Evolutionary conservation across 371 early-diverging fungal species (phyloP), one percentile per base, ranked within the genome.

Genomic region (Mucor indicus): DNA sequence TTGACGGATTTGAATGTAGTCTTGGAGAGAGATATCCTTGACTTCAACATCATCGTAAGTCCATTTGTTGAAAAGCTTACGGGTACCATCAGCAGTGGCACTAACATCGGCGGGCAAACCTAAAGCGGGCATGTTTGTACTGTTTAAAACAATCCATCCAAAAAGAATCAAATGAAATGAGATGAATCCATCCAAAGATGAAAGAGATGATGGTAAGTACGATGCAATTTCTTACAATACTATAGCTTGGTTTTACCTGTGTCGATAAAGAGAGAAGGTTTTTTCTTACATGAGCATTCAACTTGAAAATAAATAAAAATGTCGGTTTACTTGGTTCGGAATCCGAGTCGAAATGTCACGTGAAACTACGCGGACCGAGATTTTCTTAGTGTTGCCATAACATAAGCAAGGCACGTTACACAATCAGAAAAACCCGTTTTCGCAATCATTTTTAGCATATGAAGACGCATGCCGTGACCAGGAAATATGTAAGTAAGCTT

Each of bases 1-100:
- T 78, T 89, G 84, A 61, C 86, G 84, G 80, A 97, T 79, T 74
- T 91, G 89, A 64, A 98, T 77, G 89, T 97, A 98, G 79, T 98
- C 98, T 71, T 80, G 81, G 65, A 93, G 84, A 57, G 90, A 91
- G 58, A 95, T 91, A 73, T 97, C 96, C 84, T 94, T 94, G 76
- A 92, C 84, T 76, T 93, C 92, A 65, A 96, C 89, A 71, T 91
- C 94, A 52, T 94, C 94, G 75, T 87, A 96, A 68, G 88, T 83
- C 94, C 94, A 94, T 84, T 92, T 93, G 86, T 91, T 89, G 86
- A 93, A 93, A 50, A 93, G 84, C 65, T 79, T 85, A 62, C 80
- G 77, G 55, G 82, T 67, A 67, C 76, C 80, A 65, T 83, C 78
- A 58, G 76, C 76, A 70, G 74, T 76, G 54, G 71, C 71, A 53